phyloP scores from a whole-genome alignment of 2,329 filamentous ascomycete genomes.

The Xylariaceae sp. region DNA sequence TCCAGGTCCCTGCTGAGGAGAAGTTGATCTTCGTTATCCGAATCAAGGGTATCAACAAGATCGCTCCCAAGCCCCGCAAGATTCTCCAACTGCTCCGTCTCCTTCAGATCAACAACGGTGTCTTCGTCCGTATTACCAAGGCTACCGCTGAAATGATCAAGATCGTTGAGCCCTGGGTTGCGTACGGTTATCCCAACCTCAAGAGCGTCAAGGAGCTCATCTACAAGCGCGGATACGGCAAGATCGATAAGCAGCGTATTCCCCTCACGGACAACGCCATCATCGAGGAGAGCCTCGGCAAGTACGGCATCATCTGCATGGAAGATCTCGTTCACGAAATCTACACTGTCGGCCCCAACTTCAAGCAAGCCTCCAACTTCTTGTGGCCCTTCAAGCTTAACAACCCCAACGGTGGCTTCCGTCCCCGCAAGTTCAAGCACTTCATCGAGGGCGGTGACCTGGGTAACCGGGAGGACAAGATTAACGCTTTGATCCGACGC shows the following conservation, averaged over 20 bases:
- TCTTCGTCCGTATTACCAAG: constrained; percentile 97
- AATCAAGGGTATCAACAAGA: constrained; percentile 99
- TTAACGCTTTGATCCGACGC: constrained; percentile 92
- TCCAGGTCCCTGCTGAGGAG: constrained; percentile 90
- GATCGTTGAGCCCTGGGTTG: constrained; percentile 97
- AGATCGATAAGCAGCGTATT: constrained; percentile 97
- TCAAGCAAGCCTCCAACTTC: constrained; percentile 99
- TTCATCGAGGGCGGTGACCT: constrained; percentile 98
- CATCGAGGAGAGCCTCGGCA: constrained; percentile 93
- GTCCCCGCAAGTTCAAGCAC: constrained; percentile 96
- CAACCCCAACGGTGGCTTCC: constrained; percentile 97
- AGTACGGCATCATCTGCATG: constrained; percentile 98
- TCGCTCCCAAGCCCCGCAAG: constrained; percentile 99
- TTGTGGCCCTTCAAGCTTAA: constrained; percentile 99
- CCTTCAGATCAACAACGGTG: constrained; percentile 99
- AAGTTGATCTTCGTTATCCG: constrained; percentile 97
- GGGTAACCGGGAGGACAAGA: constrained; percentile 97
- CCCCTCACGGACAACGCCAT: constrained; percentile 96
- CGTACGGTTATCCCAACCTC: constrained; percentile 99
- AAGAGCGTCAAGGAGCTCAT: constrained; percentile 98
- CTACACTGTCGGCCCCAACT: constrained; percentile 97
- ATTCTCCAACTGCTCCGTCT: constrained; percentile 99
- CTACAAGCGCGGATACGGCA: constrained; percentile 99
- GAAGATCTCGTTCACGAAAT: constrained; percentile 99
- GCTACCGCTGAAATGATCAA: constrained; percentile 96